These are phyloP conservation scores for Chrysophaeum taylorii DNA, from an alignment of 352 stramenopile genomes.

Conservation along the genomic window DNA sequence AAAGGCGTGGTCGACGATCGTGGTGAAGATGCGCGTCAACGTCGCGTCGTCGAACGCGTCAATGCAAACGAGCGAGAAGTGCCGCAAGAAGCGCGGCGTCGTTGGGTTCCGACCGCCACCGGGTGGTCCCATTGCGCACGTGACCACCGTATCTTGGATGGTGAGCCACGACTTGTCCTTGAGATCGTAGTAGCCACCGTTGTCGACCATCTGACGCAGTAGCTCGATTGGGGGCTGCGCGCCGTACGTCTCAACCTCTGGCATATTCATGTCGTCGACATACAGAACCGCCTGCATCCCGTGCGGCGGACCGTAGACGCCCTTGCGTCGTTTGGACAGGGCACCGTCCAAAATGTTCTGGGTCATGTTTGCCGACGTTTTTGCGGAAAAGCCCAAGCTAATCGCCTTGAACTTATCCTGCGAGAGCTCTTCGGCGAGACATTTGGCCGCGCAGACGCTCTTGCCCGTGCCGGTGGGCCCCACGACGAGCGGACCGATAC, in stretches of 20 bases:
- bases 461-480: constrained; percentile 83
- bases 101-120: constrained; percentile 75
- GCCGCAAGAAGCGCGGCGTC: constrained; percentile 70
- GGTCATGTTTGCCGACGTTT: constrained; percentile 83
- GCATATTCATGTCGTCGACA: constrained; percentile 89
- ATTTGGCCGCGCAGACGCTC: constrained; percentile 65
- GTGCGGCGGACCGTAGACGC: constrained; percentile 72
- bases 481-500: constrained; percentile 71
- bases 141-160: constrained; percentile 73
- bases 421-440: constrained; percentile 67
- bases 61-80: constrained; percentile 84
- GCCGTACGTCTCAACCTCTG: constrained; percentile 80
- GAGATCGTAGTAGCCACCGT: constrained; percentile 71
- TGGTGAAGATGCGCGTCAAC: constrained; percentile 77
- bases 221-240: constrained; percentile 81
- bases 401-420: constrained; percentile 68
- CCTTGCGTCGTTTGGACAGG: constrained; percentile 77
- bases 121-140: constrained; percentile 76
- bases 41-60: constrained; percentile 82
- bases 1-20: constrained; percentile 75
- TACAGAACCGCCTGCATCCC: constrained; percentile 71
- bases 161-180: constrained; percentile 81
- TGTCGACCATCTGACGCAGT: constrained; percentile 74
- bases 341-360: constrained; percentile 90
- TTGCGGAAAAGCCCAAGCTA: constrained; percentile 76